Conservation (phyloP, 495 filamentous ascomycete species). For the Aspergillus asperescens region DNA sequence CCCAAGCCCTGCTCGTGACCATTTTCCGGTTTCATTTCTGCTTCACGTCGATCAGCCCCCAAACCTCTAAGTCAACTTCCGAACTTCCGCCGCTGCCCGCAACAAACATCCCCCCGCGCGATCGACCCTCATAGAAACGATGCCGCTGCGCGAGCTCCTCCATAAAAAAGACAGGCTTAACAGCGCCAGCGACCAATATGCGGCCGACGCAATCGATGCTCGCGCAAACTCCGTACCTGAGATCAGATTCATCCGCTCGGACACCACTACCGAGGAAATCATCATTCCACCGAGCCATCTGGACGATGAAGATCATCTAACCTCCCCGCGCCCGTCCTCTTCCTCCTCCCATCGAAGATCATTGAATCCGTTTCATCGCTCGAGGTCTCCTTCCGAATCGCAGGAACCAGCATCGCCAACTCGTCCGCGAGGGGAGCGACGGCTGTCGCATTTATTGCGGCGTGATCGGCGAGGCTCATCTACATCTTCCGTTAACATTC, state of each 20-base stretch:
- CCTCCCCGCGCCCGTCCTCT: slow-evolving; percentile 18
- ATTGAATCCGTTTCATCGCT: slow-evolving; percentile 46
- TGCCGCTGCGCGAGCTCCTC: slow-evolving; percentile 70
- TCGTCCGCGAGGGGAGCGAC: slow-evolving; percentile 35
- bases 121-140: slow-evolving; percentile 30
- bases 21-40: not conserved
- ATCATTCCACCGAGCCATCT: slow-evolving; percentile 59
- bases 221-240: slow-evolving; percentile 47
- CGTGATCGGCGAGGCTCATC: slow-evolving; percentile 50
- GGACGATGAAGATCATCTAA: slow-evolving; percentile 31
- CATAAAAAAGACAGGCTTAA: slow-evolving; percentile 64
- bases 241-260: slow-evolving; percentile 79
- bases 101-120: slow-evolving; percentile 10
- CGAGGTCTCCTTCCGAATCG: slow-evolving; percentile 37
- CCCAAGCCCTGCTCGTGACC: not conserved
- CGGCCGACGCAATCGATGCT: slow-evolving; percentile 1
- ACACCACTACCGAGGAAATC: slow-evolving; percentile 73
- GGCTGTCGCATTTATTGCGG: slow-evolving; percentile 68
- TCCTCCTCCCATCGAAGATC: slow-evolving; percentile 43
- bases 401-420: slow-evolving; percentile 22
- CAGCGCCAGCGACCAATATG: slow-evolving; percentile 20
- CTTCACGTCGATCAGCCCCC: not conserved
- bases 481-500: slow-evolving; percentile 63
- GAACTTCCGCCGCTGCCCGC: not conserved
- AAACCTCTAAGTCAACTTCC: not conserved